Base-by-base conservation (phyloP, 306 rosid species). In the Lagenaria siceraria region DNA sequence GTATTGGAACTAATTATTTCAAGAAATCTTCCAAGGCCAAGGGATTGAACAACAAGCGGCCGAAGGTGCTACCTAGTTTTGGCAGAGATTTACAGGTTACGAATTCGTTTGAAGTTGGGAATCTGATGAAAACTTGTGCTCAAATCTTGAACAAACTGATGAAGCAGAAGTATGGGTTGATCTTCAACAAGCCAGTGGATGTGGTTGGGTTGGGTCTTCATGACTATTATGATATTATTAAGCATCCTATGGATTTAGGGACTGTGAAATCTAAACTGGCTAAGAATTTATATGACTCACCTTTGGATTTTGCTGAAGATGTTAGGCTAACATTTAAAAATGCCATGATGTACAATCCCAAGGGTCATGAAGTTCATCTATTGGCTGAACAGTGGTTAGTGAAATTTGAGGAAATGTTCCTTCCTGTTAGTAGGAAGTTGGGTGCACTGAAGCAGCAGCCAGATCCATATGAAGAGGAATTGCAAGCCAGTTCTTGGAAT, bases 241-340 rank as follows among this genome's bases (percentile, higher is more conserved):
- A 92, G 84, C 76, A 69, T 13, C 99, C 99, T 0, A 96, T 96
- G 98, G 99, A 96, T 96, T 94, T 96, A 4, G 99, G 99, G 3
- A 83, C 98, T 0, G 93, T 96, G 21, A 90, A 90, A 75, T 33
- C 86, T 7, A 88, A 85, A 65, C 95, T 92, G 0, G 60, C 85
- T 0, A 87, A 83, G 33, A 84, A 85, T 65, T 17, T 51, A 6
- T 96, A 92, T 19, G 11, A 80, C 0, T 80, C 90, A 10, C 93
- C 98, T 0, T 15, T 63, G 27, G 96, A 92, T 66, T 92, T 96
- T 48, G 91, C 99, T 0, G 69, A 82, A 0, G 96, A 96, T 81
- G 97, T 96, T 51, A 78, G 97, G 49, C 83, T 92, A 55, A 92
- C 99, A 0, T 90, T 96, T 70, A 87, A 86, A 21, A 96, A 96